Evolutionary conservation across 768 basidiomycete species (phyloP), one percentile per base, ranked within the genome.

Genomic region (Tubosaeta sp.): DNA sequence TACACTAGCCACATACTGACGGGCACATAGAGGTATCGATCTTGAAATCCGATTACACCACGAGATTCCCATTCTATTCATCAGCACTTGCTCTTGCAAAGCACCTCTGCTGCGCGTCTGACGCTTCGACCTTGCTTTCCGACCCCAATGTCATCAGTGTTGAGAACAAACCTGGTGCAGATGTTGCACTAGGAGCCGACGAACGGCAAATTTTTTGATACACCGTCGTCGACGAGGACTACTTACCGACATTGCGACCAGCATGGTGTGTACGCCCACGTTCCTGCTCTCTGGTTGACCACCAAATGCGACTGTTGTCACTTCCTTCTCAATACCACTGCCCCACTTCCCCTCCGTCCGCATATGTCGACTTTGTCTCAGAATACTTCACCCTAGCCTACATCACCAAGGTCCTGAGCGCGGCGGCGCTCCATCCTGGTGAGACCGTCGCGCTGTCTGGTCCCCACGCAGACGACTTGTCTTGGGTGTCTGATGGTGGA

Each of bases 401-500:
- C 35, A 17, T 54, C 6, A 19, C 38, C 17, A 37, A 38, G 26
- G 52, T 66, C 47, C 19, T 58, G 47, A 54, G 53, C 16, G 53
- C 46, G 38, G 57, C 53, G 13, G n/a, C 25, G 2, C 51, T 57
- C 12, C 59, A 62, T 41, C 63, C 56, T 6, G 64, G 64, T 37
- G 43, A 56, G 1, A 64, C 59, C 1, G 51, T 53, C 5, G 54
- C 45, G 3, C 58, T 22, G 38, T 60, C 62, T 2, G 53, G 61
- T 2, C 46, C 62, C 25, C 62, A 56, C 6, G 50, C 57, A 0
- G 62, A 64, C 29, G 57, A 64, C 13, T 54, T 64, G 6, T 61
- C 55, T 33, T 65, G 33, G 49, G 37, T 54, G 2, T 65, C 65
- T 25, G 57, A 61, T 44, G 33, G 57, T 50, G 12, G 63, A 59